Base-by-base conservation (phyloP, 2,329 filamentous ascomycete genomes). In the Xylariaceae sp. region DNA sequence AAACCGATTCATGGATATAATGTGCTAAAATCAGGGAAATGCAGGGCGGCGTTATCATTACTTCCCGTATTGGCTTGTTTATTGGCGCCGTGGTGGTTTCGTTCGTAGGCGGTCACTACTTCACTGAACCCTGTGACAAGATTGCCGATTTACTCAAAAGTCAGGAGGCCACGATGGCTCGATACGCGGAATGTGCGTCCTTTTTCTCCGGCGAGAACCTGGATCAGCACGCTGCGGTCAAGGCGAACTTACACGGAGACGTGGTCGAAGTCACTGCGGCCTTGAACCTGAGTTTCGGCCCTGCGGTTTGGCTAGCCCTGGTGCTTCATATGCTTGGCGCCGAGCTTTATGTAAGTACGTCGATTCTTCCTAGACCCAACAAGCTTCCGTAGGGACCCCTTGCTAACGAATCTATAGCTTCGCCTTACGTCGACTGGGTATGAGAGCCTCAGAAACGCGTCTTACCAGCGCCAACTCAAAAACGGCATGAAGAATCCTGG, bases 231-330 rank as follows among this genome's bases (percentile, higher is more conserved):
- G 66, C 64, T n/a, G 54, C 67, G 1, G 68, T 75, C 5, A 61
- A 57, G 2, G 72, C 70, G 15, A 51, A 72, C 15, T 56, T 74
- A 61, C 15, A 61, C 51, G 57, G 66, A 56, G 61, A 66, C 3
- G 62, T 61, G 5, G 61, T 62, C 12, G 61, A 68, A 39, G 58
- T 71, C 4, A 75, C 71, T 1, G 74, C 77, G 1, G 71, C 71
- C 0, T 64, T 83, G 15, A 71, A 75, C 16, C 47, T 76, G 1
- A 67, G 63, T 1, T 85, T 84, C 55, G 80, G 79, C 3, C 73
- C 77, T 60, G 74, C 76, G 0, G 51, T 76, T 1, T 85, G 80
- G 78, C 50, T 85, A 5, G 74, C 79, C 0, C 60, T 83, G 2
- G 57, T 72, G 0, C 47, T 85, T 1, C 81, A 86, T 59, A 70